phyloP scores from a whole-genome alignment of 306 rosid species.

The Cicer chorassanicum region DNA sequence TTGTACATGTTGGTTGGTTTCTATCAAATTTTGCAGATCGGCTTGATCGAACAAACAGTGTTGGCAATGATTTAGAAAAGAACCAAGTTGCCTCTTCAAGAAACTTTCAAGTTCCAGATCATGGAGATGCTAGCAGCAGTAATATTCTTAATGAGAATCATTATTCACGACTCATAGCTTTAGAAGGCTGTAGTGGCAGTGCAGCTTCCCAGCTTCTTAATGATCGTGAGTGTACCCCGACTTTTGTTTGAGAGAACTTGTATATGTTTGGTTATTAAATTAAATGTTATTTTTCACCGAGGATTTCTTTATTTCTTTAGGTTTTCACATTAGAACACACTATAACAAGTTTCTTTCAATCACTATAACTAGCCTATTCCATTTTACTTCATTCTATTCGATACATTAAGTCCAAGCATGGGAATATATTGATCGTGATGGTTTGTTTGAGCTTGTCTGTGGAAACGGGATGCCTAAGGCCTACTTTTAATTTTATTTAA shows the following conservation, averaged over 20 bases:
- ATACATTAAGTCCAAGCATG: too few relatives aligned
- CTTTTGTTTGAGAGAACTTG: constrained; percentile 29
- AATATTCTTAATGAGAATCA: constrained; percentile 58
- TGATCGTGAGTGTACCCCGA: constrained; percentile 58
- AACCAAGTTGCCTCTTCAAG: constrained; percentile 59
- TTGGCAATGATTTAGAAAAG: constrained; percentile 68
- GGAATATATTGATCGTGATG: constrained; percentile 11
- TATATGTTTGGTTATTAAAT: constrained; percentile 26
- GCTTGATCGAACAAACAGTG: constrained; percentile 62
- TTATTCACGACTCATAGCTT: constrained; percentile 52
- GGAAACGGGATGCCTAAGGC: constrained; percentile 22
- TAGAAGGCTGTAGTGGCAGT: constrained; percentile 69
- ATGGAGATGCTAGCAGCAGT: constrained; percentile 58
- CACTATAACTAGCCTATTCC: too few relatives aligned
- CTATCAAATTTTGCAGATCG: constrained; percentile 56
- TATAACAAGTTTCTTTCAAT: neutral
- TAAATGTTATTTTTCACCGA: constrained; percentile 8
- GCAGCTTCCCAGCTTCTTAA: constrained; percentile 65
- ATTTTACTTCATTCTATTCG: too few relatives aligned
- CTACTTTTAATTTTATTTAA: constrained; percentile 32
- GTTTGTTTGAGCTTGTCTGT: constrained; percentile 31
- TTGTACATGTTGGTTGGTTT: constrained; percentile 30
- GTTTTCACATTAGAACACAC: constrained; percentile 32
- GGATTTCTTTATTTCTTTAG: constrained; percentile 16
- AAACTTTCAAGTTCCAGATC: constrained; percentile 54